Evolutionary conservation across 225 moss, liverwort and hornwort species (phyloP), one percentile per base, ranked within the genome.

Genomic region (Straminergon stramineum): DNA sequence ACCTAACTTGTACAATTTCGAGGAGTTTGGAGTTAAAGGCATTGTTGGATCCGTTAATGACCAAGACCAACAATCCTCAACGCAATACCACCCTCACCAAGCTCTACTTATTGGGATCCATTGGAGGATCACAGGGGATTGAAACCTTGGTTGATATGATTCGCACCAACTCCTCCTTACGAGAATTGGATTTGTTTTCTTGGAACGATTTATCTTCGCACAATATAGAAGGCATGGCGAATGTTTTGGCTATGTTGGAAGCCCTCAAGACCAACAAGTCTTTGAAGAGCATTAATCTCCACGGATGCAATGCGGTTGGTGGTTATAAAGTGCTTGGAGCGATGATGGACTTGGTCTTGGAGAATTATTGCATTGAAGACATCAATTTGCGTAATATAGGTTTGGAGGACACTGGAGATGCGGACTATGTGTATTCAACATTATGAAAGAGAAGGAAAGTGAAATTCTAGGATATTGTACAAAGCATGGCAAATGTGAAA

Each of bases 361-460:
- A 48, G 12, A 75, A 75, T 75, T 31, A 4, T 19, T 4, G 7
- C 3, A 75, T 75, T 31, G 51, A 75, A 51, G 11, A 51, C 31
- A 75, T 51, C 31, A 4, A 7, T 7, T 75, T 75, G 4, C 0
- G 0, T 7, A 0, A 0, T 0, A 75, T 13, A 7, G 1, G 51
- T 51, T 52, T 75, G 32, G 1, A 0, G 1, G 7, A 7, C 1
- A 32, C 5, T 0, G 2, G 12, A 32, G 51, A 75, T 75, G 32
- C 1, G 0, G 5, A 75, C 32, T 75, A 51, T 20, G 2, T 51
- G 11, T 19, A 1, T 75, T 75, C 31, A 0, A 3, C 31, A 75
- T 51, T 51, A 7, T 51, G 12, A 19, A 75, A 51, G 11, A 51
- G 19, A 7, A 75, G 19, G 75, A 75, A 75, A 51, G 11, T 75